phyloP scores from a whole-genome alignment of 768 basidiomycete species.

The Holtermannia corniformis region DNA sequence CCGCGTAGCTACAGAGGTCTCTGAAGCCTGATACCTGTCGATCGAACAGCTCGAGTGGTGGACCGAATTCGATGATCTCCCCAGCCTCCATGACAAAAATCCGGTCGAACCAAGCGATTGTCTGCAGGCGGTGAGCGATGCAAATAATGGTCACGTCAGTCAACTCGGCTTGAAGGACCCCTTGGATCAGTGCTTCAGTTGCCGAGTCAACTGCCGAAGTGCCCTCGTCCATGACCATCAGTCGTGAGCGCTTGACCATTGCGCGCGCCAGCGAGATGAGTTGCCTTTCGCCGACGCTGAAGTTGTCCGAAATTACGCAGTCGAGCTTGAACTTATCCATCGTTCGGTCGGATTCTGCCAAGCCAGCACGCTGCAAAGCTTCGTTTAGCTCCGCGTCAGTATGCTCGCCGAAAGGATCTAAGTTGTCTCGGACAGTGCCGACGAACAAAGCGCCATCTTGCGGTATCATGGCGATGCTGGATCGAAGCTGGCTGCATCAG shows the following conservation, averaged over 20 bases:
- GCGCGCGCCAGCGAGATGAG: slow-evolving; percentile 55
- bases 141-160: slow-evolving; percentile 47
- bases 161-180: slow-evolving; percentile 57
- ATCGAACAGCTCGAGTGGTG: slow-evolving; percentile 56
- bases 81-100: slow-evolving; percentile 39
- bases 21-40: slow-evolving; percentile 19
- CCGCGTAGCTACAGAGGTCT: slow-evolving; percentile 11
- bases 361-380: slow-evolving; percentile 50
- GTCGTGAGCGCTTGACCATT: slow-evolving; percentile 53
- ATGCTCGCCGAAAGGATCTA: slow-evolving; percentile 14
- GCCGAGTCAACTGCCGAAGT: slow-evolving; percentile 77
- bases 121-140: slow-evolving; percentile 66
- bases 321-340: slow-evolving; percentile 58
- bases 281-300: slow-evolving; percentile 59
- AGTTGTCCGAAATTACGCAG: slow-evolving; percentile 55
- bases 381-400: slow-evolving; percentile 29
- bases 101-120: slow-evolving; percentile 39
- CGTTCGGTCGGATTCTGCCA: slow-evolving; percentile 54
- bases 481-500: slow-evolving; percentile 41
- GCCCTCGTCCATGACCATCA: slow-evolving; percentile 63
- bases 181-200: slow-evolving; percentile 78
- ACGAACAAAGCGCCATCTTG: slow-evolving; percentile 54
- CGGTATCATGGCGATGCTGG: slow-evolving; percentile 57
- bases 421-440: slow-evolving; percentile 21
- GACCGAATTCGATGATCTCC: slow-evolving; percentile 50